Evolutionary conservation across 2,329 filamentous ascomycete species (phyloP).

Genomic region (Aspergillus amoenus): DNA sequence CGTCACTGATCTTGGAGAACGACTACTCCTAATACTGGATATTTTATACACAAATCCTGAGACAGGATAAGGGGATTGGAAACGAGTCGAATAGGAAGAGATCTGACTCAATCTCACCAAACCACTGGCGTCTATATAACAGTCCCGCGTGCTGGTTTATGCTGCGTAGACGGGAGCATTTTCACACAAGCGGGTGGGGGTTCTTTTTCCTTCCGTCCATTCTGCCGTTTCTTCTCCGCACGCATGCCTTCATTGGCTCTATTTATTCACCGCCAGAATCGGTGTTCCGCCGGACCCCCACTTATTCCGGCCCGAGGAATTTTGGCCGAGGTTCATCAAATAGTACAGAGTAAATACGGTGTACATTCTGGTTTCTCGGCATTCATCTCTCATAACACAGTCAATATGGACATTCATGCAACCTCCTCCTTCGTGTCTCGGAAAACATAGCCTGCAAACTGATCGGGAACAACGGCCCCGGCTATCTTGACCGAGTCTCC

Average conservation of each 20-base stretch:
- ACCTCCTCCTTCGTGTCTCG: background rate
- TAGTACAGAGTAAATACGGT: background rate
- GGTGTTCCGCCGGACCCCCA: conserved; percentile 8
- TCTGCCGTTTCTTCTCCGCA: conserved; percentile 13
- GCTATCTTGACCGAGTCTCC: background rate
- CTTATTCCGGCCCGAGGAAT: conserved; percentile 13
- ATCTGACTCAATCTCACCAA: conserved; percentile 3
- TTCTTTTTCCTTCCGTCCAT: conserved; percentile 21
- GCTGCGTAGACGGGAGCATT: conserved; percentile 45
- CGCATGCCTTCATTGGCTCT: background rate
- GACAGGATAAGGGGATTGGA: background rate
- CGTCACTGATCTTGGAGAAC: background rate
- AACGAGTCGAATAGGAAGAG: background rate
- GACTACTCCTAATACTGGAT: background rate
- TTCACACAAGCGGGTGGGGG: conserved; percentile 3
- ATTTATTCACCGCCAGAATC: background rate
- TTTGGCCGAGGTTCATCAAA: conserved; percentile 14
- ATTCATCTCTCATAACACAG: background rate
- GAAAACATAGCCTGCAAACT: background rate
- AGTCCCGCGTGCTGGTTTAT: conserved; percentile 41
- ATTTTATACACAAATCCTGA: background rate
- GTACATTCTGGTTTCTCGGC: too few relatives aligned
- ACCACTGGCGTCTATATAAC: conserved; percentile 13
- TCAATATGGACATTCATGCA: background rate
- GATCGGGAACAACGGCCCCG: background rate